phyloP scores from a whole-genome alignment of 129 eudicot species.

The Saposhnikovia divaricata region DNA sequence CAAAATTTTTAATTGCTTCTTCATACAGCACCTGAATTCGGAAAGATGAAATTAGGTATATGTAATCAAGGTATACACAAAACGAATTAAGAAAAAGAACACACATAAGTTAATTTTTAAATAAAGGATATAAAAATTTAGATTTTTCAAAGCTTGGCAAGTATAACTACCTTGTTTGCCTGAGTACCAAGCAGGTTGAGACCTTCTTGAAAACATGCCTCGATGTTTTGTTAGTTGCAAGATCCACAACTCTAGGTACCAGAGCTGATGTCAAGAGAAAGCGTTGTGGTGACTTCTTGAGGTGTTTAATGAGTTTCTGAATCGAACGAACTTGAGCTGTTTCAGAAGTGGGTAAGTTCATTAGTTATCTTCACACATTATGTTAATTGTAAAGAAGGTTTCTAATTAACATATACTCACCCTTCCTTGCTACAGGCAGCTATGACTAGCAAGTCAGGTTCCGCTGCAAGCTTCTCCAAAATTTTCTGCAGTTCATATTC shows the following conservation, averaged over 20 bases:
- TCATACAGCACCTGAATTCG: background rate
- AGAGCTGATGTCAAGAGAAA: constrained; percentile 3
- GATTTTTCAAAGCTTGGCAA: background rate
- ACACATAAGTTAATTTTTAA: background rate
- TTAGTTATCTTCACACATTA: background rate
- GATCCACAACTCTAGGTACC: background rate
- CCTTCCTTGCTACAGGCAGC: constrained; percentile 2
- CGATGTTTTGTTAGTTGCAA: background rate
- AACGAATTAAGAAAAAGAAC: too few relatives aligned
- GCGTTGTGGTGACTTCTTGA: constrained; percentile 3
- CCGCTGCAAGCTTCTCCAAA: background rate
- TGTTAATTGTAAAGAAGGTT: background rate
- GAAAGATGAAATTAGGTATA: background rate
- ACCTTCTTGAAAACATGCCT: constrained; percentile 10
- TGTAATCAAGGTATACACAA: too few relatives aligned
- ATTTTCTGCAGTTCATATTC: background rate
- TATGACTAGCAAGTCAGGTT: background rate
- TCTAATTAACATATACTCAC: background rate
- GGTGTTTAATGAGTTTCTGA: background rate
- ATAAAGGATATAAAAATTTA: too few relatives aligned
- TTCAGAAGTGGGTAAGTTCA: background rate
- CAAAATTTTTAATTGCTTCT: constrained; percentile 4
- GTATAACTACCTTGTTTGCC: constrained; percentile 8
- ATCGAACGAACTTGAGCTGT: constrained; percentile 6
- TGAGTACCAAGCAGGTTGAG: constrained; percentile 2